Conservation (phyloP, 371 early-diverging fungal species). For the Circinella minor region DNA sequence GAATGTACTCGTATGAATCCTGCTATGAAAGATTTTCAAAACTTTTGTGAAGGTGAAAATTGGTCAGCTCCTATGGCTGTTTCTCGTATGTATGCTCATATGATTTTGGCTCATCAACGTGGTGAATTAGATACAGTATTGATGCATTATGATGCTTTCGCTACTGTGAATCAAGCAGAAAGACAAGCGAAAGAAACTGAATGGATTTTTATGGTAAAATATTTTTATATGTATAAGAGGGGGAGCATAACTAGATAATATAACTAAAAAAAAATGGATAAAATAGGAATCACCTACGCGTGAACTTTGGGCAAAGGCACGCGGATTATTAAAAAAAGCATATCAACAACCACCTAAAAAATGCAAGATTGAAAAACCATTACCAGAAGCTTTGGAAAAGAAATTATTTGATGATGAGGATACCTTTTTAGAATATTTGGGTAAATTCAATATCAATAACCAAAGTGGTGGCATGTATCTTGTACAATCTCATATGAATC, state of each 20-base stretch:
- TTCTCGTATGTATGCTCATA: constrained; percentile 60
- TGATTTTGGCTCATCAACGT: constrained; percentile 61
- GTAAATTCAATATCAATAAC: constrained; percentile 73
- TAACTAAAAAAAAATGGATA: no score
- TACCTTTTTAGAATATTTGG: constrained; percentile 64
- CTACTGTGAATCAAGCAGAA: constrained; percentile 68
- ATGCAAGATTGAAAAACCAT: constrained; percentile 57
- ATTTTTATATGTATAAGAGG: neutral
- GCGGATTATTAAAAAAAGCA: constrained; percentile 50
- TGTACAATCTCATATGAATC: constrained; percentile 67
- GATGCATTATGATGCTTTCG: constrained; percentile 65
- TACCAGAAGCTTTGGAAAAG: constrained; percentile 49
- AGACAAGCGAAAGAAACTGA: constrained; percentile 69
- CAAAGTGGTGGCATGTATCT: constrained; percentile 72
- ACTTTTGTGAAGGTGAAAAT: constrained; percentile 53
- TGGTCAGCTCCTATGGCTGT: constrained; percentile 68
- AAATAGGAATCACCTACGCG: constrained; percentile 48
- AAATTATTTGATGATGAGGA: constrained; percentile 60
- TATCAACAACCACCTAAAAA: constrained; percentile 54
- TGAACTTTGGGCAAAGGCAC: constrained; percentile 59
- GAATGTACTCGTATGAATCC: constrained; percentile 61
- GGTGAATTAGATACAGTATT: constrained; percentile 55
- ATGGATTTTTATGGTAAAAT: constrained; percentile 65
- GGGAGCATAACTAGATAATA: no score
- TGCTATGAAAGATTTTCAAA: constrained; percentile 45